These are phyloP conservation scores for Phytophthora melonis DNA, from an alignment of 352 stramenopile genomes.

Conservation along the genomic window DNA sequence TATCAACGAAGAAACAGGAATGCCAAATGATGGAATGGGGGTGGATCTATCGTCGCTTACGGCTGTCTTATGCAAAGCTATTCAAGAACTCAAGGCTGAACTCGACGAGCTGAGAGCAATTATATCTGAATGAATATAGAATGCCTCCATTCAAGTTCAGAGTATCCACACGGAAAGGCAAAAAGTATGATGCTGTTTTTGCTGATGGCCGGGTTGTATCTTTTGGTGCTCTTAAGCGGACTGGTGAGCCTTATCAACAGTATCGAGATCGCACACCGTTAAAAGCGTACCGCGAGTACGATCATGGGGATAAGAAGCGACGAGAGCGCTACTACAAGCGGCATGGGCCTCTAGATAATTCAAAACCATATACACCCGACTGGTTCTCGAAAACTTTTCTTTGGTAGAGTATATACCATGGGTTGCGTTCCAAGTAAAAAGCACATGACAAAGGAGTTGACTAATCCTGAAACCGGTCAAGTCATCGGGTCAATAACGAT, in stretches of 20 bases:
- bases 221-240: slow-evolving; percentile 19
- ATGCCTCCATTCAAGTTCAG: neutral
- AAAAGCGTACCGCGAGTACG: neutral
- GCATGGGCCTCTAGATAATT: too few relatives aligned
- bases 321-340: neutral
- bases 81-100: too few relatives aligned
- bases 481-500: neutral
- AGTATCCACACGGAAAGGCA: neutral
- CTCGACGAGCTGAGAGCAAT: too few relatives aligned
- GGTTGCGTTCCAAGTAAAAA: neutral
- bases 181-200: slow-evolving; percentile 20
- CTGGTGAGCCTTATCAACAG: slow-evolving; percentile 14
- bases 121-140: too few relatives aligned
- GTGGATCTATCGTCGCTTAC: too few relatives aligned
- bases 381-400: too few relatives aligned
- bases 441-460: neutral
- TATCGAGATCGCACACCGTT: slow-evolving; percentile 5
- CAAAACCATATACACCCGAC: neutral
- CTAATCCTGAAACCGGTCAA: neutral
- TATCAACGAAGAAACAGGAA: too few relatives aligned
- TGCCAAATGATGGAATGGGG: too few relatives aligned
- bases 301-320: neutral
- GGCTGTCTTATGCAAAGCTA: too few relatives aligned
- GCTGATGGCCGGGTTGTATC: slow-evolving; percentile 12
- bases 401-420: too few relatives aligned